These are phyloP conservation scores for Solanum boliviense DNA, from an alignment of 257 asterid species.

Conservation along the genomic window DNA sequence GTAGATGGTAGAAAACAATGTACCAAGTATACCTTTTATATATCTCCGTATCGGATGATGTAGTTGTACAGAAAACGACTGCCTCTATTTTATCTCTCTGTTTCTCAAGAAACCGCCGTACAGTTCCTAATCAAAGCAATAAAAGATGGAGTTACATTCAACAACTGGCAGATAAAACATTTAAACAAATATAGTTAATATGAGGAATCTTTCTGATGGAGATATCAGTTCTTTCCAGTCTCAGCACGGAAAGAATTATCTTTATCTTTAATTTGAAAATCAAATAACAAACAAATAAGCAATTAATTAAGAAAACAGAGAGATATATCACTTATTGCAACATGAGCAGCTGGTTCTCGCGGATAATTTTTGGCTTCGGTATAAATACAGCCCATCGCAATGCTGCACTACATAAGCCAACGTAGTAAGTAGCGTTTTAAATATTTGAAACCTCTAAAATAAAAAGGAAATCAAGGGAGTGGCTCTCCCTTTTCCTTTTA, in stretches of 20 bases:
- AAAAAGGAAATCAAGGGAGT: slow-evolving; percentile 1
- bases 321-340: slow-evolving; percentile 73
- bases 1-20: not conserved
- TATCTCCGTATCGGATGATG: slow-evolving; percentile 87
- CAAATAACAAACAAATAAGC: not conserved
- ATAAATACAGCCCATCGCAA: slow-evolving; percentile 93
- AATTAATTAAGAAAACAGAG: not conserved
- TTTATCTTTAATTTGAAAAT: not conserved
- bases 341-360: slow-evolving; percentile 99
- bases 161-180: not conserved
- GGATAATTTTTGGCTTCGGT: slow-evolving; percentile 93
- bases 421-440: not conserved
- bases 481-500: not conserved
- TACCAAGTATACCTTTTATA: slow-evolving; percentile 60
- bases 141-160: not conserved
- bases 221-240: not conserved
- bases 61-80: slow-evolving; percentile 67
- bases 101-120: slow-evolving; percentile 88
- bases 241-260: not conserved
- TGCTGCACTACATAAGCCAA: slow-evolving; percentile 41
- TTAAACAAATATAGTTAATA: not conserved
- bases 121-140: slow-evolving; percentile 59
- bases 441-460: not conserved
- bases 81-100: slow-evolving; percentile 76
- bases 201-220: not conserved